Base-by-base conservation (phyloP, 1,284 basidiomycete species). In the Dichomitus squalens region DNA sequence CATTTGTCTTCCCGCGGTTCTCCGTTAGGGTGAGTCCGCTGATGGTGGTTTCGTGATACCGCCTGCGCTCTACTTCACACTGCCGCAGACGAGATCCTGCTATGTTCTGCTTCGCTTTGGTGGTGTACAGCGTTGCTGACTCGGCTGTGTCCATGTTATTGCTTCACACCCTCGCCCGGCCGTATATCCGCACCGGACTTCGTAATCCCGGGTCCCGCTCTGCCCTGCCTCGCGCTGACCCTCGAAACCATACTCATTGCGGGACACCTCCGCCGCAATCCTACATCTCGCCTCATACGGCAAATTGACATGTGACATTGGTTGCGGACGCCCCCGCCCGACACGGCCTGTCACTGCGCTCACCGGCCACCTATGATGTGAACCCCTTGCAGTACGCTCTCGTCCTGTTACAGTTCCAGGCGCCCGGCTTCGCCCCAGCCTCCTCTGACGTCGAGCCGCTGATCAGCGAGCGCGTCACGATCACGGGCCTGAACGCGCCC, bases 1-100 rank as follows among this genome's bases (percentile, higher is more conserved):
- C 77, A 47, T 85, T 85, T 64, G 61, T 76, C 27, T 86, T 86
- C 65, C 81, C 82, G 23, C 73, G 77, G 50, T 76, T 85, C 57
- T 72, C 78, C 9, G 70, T 84, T 43, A 73, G 75, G 60, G 82
- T 84, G 64, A 59, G 79, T 52, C 7, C 14, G 33, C 23, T 31
- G 18, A 16, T 44, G 18, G 29, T 8, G 14, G 29, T 44, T 4
- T 23, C 27, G 29, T 21, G 11, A 7, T 40, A 36, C 9, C 31
- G 34, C 48, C 23, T 27, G 23, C 31, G 20, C 25, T 41, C 52
- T 46, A 33, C 20, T 34, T 25, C 34, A 16, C 31, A 49, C 23
- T 12, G 14, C 47, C 9, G 12, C 23, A 29, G 18, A 21, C n/a
- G 6, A 20, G 18, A 18, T 14, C 39, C 31, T 55, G 36, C 34